Evolutionary conservation across 108 stramenopile genomes (phyloP), one percentile per base, ranked within the genome.

Genomic region (Seminavis robusta): DNA sequence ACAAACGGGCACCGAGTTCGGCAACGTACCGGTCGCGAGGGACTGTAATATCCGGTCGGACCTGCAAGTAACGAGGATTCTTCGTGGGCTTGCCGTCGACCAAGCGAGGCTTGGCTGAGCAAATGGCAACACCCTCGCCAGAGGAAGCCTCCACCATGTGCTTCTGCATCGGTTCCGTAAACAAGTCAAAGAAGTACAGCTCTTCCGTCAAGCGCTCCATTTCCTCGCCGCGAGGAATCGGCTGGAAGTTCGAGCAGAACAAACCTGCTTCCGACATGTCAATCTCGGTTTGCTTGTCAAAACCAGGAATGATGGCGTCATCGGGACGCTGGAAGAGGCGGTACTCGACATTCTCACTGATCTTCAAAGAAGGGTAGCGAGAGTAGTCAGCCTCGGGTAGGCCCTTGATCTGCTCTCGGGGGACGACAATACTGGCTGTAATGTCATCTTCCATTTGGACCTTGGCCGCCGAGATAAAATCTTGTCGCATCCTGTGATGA

Each of bases 361-460:
- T 74, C 49, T 79, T 79, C 7, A 79, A 30, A 42, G 59, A 65
- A 7, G 64, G 69, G 49, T 73, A 74, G 44, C 37, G 53, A 4
- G 52, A 40, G 50, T 79, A 79, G 7, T 79, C 77, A 8, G 11
- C 40, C n/a, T n/a, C n/a, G 0, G 73, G 77, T 1, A 79, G 39
- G 23, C 59, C 65, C 28, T 44, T 51, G n/a, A 79, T 58, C 46
- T 74, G 77, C 21, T 73, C 52, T 9, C 73, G 49, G 33, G 77
- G 77, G 1, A 79, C 77, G 17, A 79, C 77, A 16, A 79, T 61
- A 54, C 73, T 74, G 4, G 77, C 77, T 25, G 73, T 79, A 28
- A 79, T 79, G 28, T 79, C 77, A 61, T 79, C 77, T 42, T 79
- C 77, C 77, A 79, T 79, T 48, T 79, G 77, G 20, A 79, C 77